These are phyloP conservation scores for Stereocaulon alpinum DNA, from an alignment of 495 filamentous ascomycete genomes.

Conservation along the genomic window DNA sequence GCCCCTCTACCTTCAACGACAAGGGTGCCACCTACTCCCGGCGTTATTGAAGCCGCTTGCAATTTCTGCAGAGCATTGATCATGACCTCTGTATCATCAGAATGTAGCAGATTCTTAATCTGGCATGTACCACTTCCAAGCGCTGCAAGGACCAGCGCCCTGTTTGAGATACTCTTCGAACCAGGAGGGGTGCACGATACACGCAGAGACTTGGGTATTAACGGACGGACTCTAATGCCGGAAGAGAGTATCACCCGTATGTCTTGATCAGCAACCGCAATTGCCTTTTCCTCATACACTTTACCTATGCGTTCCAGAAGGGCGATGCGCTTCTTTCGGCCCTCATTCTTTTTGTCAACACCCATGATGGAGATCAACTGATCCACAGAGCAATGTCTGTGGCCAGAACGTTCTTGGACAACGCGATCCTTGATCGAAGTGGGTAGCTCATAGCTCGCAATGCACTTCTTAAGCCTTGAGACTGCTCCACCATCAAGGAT, in stretches of 20 bases:
- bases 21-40: conserved; percentile 75
- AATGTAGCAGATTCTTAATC: conserved; percentile 86
- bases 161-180: conserved; percentile 97
- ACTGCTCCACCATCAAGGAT: conserved; percentile 81
- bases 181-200: conserved; percentile 81
- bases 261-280: conserved; percentile 72
- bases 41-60: conserved; percentile 82
- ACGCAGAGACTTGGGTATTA: conserved; percentile 49
- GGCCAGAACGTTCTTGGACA: conserved; percentile 75
- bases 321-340: conserved; percentile 92
- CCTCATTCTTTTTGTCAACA: conserved; percentile 97
- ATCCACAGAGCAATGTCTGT: conserved; percentile 86
- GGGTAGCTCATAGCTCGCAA: conserved; percentile 85
- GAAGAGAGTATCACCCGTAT: conserved; percentile 78
- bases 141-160: conserved; percentile 84
- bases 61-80: conserved; percentile 73
- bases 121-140: conserved; percentile 79
- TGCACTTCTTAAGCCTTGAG: conserved; percentile 78
- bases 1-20: conserved; percentile 88
- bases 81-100: conserved; percentile 96
- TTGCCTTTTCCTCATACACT: conserved; percentile 78
- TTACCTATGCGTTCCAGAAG: conserved; percentile 83
- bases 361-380: conserved; percentile 84
- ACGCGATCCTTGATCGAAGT: conserved; percentile 75
- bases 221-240: conserved; percentile 62